These are phyloP conservation scores for Quercus agrifolia DNA, from an alignment of 306 rosid species.

Conservation along the genomic window DNA sequence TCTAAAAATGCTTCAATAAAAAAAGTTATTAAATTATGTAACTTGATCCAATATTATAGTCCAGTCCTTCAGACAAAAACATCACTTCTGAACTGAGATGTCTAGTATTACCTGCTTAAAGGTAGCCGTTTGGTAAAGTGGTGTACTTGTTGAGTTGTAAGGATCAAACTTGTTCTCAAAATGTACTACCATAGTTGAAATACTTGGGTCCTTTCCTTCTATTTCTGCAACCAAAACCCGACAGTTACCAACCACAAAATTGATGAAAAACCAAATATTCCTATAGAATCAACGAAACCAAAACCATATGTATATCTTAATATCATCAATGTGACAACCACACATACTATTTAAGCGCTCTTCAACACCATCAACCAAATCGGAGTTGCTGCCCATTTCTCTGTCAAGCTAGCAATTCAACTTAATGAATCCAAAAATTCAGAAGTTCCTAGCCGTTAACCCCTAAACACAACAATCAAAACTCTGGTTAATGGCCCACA, in stretches of 20 bases:
- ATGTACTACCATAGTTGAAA: slow-evolving; percentile 75
- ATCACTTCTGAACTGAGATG: neutral
- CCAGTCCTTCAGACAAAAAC: no score
- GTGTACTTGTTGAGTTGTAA: slow-evolving; percentile 63
- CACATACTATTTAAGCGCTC: slow-evolving; percentile 44
- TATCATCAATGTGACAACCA: neutral
- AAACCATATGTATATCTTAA: neutral
- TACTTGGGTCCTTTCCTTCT: slow-evolving; percentile 52
- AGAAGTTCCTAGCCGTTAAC: slow-evolving; percentile 21
- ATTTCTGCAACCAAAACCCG: slow-evolving; percentile 31
- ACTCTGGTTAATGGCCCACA: neutral
- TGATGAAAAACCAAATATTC: neutral
- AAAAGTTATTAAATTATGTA: no score
- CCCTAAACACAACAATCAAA: slow-evolving; percentile 33
- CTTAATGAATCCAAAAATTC: slow-evolving; percentile 37
- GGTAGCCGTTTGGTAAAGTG: slow-evolving; percentile 91
- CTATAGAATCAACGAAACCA: slow-evolving; percentile 5
- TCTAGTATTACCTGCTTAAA: slow-evolving; percentile 77
- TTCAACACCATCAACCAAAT: slow-evolving; percentile 36
- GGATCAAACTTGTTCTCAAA: slow-evolving; percentile 77
- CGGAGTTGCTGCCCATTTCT: slow-evolving; percentile 51
- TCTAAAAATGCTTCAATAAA: no score
- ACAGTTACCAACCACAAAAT: slow-evolving; percentile 5
- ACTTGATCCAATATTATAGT: no score
- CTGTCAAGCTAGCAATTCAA: slow-evolving; percentile 47